Evolutionary conservation across 768 basidiomycete genomes (phyloP).

Genomic region (Lentinula detonsa): DNA sequence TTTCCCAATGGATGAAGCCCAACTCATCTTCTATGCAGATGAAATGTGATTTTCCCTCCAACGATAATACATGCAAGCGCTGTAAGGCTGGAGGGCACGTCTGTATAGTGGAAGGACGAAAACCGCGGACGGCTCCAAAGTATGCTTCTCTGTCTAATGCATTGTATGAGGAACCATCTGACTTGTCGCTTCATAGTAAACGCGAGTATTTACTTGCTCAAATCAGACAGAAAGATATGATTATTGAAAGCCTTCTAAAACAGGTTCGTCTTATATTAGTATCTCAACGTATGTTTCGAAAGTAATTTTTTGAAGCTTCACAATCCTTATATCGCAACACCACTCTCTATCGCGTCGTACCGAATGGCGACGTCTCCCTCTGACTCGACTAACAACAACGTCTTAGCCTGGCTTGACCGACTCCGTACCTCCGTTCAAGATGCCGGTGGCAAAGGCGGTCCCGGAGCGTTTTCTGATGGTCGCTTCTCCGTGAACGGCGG

Average conservation of each 20-base stretch:
- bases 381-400: conserved; percentile 60
- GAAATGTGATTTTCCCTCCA: conserved; percentile 78
- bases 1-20: neutral
- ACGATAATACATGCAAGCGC: conserved; percentile 72
- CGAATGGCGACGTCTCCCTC: conserved; percentile 72
- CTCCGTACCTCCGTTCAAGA: conserved; percentile 55
- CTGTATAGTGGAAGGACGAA: conserved; percentile 81
- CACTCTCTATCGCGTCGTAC: conserved; percentile 74
- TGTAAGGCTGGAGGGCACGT: conserved; percentile 68
- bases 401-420: conserved; percentile 73
- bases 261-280: conserved; percentile 40
- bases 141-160: conserved; percentile 32
- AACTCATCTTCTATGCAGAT: conserved; percentile 39
- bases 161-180: neutral
- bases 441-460: conserved; percentile 34
- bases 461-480: conserved; percentile 39
- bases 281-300: neutral
- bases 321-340: conserved; percentile 76
- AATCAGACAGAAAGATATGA: conserved; percentile 81
- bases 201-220: conserved; percentile 83
- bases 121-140: conserved; percentile 76
- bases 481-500: conserved; percentile 20
- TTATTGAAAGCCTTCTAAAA: conserved; percentile 81
- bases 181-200: conserved; percentile 43
- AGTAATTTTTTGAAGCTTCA: conserved; percentile 45